These are phyloP conservation scores for Kazachstania bromeliacearum DNA, from an alignment of 805 yeast species.

Conservation along the genomic window DNA sequence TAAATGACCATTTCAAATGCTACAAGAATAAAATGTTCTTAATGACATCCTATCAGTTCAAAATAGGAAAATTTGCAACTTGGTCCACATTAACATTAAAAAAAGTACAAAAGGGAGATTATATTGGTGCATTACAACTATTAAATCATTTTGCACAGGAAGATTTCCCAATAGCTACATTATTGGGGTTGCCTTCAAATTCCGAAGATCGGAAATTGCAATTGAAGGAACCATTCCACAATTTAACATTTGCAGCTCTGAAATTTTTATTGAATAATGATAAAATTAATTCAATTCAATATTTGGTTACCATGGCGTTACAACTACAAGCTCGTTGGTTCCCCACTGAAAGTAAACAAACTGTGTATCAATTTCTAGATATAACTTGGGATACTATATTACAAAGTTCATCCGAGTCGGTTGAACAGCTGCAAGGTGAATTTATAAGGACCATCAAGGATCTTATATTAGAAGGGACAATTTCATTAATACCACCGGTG, in stretches of 20 bases:
- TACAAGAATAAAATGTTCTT: slow-evolving; percentile 14
- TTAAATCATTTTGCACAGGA: slow-evolving; percentile 14
- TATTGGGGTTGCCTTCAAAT: slow-evolving; percentile 13
- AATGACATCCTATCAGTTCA: slow-evolving; percentile 21
- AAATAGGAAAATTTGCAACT: slow-evolving; percentile 20
- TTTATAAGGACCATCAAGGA: slow-evolving; percentile 2
- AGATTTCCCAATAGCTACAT: slow-evolving; percentile 11
- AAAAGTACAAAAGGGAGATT: slow-evolving; percentile 24
- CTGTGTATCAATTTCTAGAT: slow-evolving; percentile 1
- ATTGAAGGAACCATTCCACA: slow-evolving; percentile 22
- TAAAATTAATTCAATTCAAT: slow-evolving; percentile 1
- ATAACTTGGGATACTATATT: slow-evolving; percentile 8
- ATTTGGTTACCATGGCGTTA: background rate
- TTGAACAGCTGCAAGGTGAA: background rate
- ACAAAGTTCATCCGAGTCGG: background rate
- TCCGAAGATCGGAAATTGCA: slow-evolving; percentile 15
- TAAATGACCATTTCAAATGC: slow-evolving; percentile 16
- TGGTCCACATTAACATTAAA: slow-evolving; percentile 27
- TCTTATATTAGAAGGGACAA: background rate
- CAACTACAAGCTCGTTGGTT: slow-evolving; percentile 3
- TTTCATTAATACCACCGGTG: slow-evolving; percentile 48
- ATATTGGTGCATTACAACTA: slow-evolving; percentile 20
- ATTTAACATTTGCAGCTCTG: slow-evolving; percentile 24
- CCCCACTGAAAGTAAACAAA: slow-evolving; percentile 1
- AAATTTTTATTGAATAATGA: slow-evolving; percentile 15